These are phyloP conservation scores for Mycena metata DNA, from an alignment of 768 basidiomycete genomes.

Conservation along the genomic window DNA sequence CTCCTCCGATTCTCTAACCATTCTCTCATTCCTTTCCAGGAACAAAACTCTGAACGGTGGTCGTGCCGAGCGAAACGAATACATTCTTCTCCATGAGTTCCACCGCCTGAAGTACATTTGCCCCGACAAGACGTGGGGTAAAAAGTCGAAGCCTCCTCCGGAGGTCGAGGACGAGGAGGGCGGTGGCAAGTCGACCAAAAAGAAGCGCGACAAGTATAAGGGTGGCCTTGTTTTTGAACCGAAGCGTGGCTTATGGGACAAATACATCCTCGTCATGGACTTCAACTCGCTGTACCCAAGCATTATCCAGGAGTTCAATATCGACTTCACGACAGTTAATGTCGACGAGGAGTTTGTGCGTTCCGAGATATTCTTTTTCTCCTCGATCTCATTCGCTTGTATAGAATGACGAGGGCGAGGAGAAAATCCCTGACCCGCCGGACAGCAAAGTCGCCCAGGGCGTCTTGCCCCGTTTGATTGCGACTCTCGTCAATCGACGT, in stretches of 20 bases:
- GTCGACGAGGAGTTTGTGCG: slow-evolving; percentile 65
- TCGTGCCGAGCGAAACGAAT: slow-evolving; percentile 98
- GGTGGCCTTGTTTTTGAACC: slow-evolving; percentile 98
- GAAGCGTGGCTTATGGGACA: slow-evolving; percentile 96
- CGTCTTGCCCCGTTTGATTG: slow-evolving; percentile 96
- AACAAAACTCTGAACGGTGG: slow-evolving; percentile 98
- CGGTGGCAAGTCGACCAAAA: slow-evolving; percentile 70
- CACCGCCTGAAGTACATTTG: slow-evolving; percentile 96
- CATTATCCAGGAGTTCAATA: slow-evolving; percentile 99
- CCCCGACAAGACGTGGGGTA: slow-evolving; percentile 93
- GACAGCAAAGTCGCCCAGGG: slow-evolving; percentile 79
- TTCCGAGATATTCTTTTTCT: neutral
- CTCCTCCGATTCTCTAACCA: neutral
- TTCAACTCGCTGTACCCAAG: slow-evolving; percentile 99
- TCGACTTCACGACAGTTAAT: slow-evolving; percentile 97
- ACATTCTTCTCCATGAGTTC: slow-evolving; percentile 98
- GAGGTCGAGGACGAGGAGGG: slow-evolving; percentile 71
- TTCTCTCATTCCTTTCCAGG: slow-evolving; percentile 61
- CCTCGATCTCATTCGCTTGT: slow-evolving; percentile 19
- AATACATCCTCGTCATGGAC: slow-evolving; percentile 98
- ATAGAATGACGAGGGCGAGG: slow-evolving; percentile 66
- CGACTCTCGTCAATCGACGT: slow-evolving; percentile 93
- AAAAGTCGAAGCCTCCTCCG: slow-evolving; percentile 70
- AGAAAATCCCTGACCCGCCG: slow-evolving; percentile 93
- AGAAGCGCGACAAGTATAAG: slow-evolving; percentile 95